Base-by-base conservation (phyloP, 2,329 filamentous ascomycete species). In the Gaeumannomyces tritici region DNA sequence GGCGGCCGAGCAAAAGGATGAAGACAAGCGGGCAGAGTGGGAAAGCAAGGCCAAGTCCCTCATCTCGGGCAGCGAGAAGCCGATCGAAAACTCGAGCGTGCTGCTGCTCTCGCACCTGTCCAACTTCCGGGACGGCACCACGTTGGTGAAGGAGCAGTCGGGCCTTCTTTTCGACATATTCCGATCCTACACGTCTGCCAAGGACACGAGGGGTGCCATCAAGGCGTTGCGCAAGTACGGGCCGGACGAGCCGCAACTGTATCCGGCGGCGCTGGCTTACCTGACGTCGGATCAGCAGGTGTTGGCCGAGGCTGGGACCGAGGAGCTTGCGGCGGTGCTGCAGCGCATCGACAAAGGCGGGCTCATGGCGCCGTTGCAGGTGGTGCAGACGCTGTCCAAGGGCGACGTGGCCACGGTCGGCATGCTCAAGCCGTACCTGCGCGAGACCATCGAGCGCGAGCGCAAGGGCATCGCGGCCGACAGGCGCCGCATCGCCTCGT, bases 131-230 rank as follows among this genome's bases (percentile, higher is more conserved):
- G 91, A 96, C 70, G 95, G 95, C 24, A 96, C 92, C 0, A 91
- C 91, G 1, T 83, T 99, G 1, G 93, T 99, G 62, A 90, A 93
- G 67, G 95, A 99, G 76, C 91, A 97, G 71, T 91, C 96, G 64
- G 92, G 93, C 26, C 83, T 99, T 3, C 83, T 91, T 55, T 95
- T 93, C 63, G 95, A 99, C 74, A 98, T 99, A 64, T 98, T 99
- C 78, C 88, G 95, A 59, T 97, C 93, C 1, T 97, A 96, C 73
- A 96, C 93, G 1, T 87, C 92, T 0, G 91, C 93, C 27, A 91
- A 92, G 67, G 95, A 99, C 73, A 99, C 95, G 0, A 81, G 84
- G 55, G 93, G 95, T 12, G 93, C 93, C 6, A 91, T 99, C 70
- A 90, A 89, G 71, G 93, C 95, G 0, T 79, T 99, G 55, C 85